Base-by-base conservation (phyloP, 2,329 filamentous ascomycete species). In the Fusarium udum region DNA sequence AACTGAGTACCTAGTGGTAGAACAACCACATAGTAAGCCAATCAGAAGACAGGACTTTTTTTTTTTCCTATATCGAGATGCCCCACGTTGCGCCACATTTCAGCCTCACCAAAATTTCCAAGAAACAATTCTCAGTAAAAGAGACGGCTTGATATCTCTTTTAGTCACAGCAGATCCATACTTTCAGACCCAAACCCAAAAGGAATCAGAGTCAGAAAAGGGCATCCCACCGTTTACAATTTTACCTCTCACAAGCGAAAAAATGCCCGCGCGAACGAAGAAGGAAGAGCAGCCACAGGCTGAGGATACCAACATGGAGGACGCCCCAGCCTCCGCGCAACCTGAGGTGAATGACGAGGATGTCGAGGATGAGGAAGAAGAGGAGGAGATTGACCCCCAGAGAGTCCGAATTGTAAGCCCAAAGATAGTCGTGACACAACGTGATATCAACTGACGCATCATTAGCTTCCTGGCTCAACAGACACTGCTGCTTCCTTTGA, bases 401-500 rank as follows among this genome's bases (percentile, higher is more conserved):
- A 85, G 90, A 75, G 90, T 93, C 51, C 86, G 87, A 73, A 89
- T 93, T 79, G 91, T 93, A 81, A 77, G 85, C 71, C 45, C 42
- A 49, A 13, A 9, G 9, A n/a, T 20, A 32, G 10, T 20, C n/a
- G 22, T 26, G 32, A 36, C n/a, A 22, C 20, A 20, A 26, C n/a
- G 26, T 26, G 18, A 16, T 39, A 24, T 37, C 49, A 45, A 45
- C 64, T 73, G 69, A 77, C 67, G 65, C 32, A 45, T 9, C 24
- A 32, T 32, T 67, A 98, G 95, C 86, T 98, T 34, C 92, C 94
- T 40, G 95, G 95, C 53, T 93, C 93, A 62, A 92, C 89, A 83
- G 93, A 95, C 56, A 95, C 92, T 14, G 95, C 95, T 9, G 96
- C 96, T 36, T 97, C 95, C 22, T 99, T 98, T 81, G 94, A 98